A percentile compares a stretch with the other conserved stretches of the same genome.
Evolutionary conservation across 495 filamentous ascomycete species (phyloP).

Genomic region (Tuber aestivum): DNA sequence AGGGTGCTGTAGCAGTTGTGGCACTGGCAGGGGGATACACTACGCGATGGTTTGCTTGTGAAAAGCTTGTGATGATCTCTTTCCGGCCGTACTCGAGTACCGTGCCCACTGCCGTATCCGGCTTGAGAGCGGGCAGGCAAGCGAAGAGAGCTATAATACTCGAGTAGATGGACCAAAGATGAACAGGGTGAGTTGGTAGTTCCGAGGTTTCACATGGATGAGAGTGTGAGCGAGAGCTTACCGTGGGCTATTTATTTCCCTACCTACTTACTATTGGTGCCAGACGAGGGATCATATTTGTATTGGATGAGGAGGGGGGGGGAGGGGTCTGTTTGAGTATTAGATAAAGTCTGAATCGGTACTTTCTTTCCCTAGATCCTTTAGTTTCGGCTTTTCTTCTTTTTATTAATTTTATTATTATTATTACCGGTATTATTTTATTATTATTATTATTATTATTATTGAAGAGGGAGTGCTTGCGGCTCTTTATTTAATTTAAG

Average conservation of each 20-base stretch:
- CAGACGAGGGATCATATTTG: background rate
- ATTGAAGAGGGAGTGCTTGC: background rate
- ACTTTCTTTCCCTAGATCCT: background rate
- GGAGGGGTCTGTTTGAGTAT: background rate
- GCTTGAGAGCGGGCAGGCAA: too few relatives aligned
- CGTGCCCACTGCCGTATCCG: too few relatives aligned
- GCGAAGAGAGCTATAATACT: too few relatives aligned
- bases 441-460: background rate
- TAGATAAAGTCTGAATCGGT: background rate
- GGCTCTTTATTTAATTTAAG: conserved; percentile 1
- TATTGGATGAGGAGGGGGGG: background rate
- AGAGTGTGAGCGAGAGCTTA: background rate
- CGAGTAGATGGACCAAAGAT: background rate
- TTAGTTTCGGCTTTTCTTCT: background rate
- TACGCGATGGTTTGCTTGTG: too few relatives aligned
- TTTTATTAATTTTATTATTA: too few relatives aligned
- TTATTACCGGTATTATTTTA: too few relatives aligned
- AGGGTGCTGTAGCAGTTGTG: too few relatives aligned
- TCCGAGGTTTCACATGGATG: background rate
- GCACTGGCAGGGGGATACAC: too few relatives aligned
- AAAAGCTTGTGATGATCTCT: too few relatives aligned
- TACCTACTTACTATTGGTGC: background rate
- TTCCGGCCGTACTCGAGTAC: too few relatives aligned
- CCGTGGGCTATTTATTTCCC: background rate
- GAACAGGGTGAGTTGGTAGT: background rate